Percentiles rank a stretch among this genome's conserved stretches.
Evolutionary conservation across 2,329 filamentous ascomycete genomes (phyloP).

Genomic region (Aschersonia sp.): DNA sequence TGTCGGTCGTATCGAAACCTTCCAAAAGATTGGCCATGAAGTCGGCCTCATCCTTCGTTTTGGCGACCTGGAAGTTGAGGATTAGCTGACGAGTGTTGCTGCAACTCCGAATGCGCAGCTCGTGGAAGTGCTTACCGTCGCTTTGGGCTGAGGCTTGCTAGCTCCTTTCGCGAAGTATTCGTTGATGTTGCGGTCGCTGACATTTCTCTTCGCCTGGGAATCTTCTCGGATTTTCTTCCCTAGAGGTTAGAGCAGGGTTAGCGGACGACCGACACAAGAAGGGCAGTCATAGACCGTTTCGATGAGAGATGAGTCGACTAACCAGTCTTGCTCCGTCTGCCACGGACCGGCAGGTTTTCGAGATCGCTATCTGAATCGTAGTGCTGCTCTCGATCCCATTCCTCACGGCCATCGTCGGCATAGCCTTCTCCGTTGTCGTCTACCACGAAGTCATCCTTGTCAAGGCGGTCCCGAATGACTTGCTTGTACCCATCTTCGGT

Average conservation of each 20-base stretch:
- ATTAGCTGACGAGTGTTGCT: conserved; percentile 1
- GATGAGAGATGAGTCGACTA: conserved; percentile 10
- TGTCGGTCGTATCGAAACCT: conserved; percentile 66
- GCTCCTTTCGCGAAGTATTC: conserved; percentile 83
- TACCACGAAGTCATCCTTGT: conserved; percentile 95
- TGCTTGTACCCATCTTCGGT: conserved; percentile 97
- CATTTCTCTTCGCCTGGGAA: conserved; percentile 70
- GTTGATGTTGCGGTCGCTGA: conserved; percentile 80
- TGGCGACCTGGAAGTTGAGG: conserved; percentile 38
- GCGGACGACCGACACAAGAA: conserved; percentile 1
- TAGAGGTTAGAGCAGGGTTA: conserved; percentile 16
- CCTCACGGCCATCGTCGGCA: conserved; percentile 88
- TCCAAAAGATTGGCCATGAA: conserved; percentile 76
- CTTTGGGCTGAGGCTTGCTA: conserved; percentile 63
- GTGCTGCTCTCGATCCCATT: conserved; percentile 64
- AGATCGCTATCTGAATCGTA: conserved; percentile 62
- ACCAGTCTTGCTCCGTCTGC: conserved; percentile 37
- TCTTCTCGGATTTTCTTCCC: conserved; percentile 82
- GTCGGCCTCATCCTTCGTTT: conserved; percentile 75
- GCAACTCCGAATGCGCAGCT: not conserved
- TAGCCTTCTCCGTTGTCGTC: conserved; percentile 97
- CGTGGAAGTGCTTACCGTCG: conserved; percentile 16
- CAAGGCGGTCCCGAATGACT: conserved; percentile 73
- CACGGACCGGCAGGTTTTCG: conserved; percentile 20
- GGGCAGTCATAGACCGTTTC: too few relatives aligned